Base-by-base conservation (phyloP, 1,139 yeast genomes). In the Tardiomyces digboiensis region DNA sequence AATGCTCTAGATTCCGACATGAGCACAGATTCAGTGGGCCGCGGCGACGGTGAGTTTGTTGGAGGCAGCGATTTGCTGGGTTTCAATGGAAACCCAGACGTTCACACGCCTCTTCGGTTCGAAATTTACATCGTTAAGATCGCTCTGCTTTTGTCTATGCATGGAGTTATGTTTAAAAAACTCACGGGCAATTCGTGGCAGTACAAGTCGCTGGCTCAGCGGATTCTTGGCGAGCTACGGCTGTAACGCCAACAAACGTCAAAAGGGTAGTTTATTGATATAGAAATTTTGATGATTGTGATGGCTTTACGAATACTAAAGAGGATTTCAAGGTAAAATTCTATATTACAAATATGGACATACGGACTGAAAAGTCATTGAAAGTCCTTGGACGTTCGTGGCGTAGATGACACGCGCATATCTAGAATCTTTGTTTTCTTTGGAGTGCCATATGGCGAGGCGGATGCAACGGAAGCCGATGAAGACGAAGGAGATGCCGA, bases 161-260 rank as follows among this genome's bases (percentile, higher is more conserved):
- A 85, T 53, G 98, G 97, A 62, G 91, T 91, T 44, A 97, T 89
- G 63, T 88, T 91, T 68, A 91, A 89, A 71, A 89, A 89, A 62
- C 74, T 89, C 39, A 75, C 85, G 48, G 98, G 98, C 56, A 88
- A 91, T 62, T 86, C 97, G 2, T 89, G 97, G 97, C 78, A 84
- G 66, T 89, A 89, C 66, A 89, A 89, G 68, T 82, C 88, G n/a
- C 70, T 89, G 61, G 97, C 97, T 2, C 81, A 93, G 48, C 87
- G 82, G 62, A 82, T 89, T 41, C 74, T 89, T 65, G 75, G 76
- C 49, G 91, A 86, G 56, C 72, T 89, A 64, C 82, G 83, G 56
- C 69, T 88, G 33, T 64, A 57, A 42, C 19, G 26, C 13, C 39
- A 39, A n/a, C n/a, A n/a, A n/a, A n/a, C n/a, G n/a, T n/a, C n/a